Evolutionary conservation across 2,329 filamentous ascomycete species (phyloP).

Genomic region (Aspergillus sp.): DNA sequence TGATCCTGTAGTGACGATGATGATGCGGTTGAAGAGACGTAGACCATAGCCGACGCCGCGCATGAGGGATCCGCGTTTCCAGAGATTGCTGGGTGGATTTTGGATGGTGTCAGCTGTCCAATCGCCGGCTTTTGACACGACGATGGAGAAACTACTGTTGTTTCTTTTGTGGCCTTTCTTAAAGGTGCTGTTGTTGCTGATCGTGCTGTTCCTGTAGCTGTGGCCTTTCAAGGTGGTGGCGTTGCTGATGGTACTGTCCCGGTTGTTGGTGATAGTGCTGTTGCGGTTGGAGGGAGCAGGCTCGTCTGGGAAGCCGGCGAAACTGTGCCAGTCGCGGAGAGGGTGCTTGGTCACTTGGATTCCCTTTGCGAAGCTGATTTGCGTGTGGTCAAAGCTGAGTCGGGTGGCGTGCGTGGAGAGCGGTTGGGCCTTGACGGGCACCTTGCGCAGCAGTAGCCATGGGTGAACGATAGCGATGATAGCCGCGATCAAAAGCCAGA

Average conservation of each 20-base stretch:
- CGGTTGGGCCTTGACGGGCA: conserved; percentile 59
- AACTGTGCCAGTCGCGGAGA: conserved; percentile 68
- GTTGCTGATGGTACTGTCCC: too few species aligned
- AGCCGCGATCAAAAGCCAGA: conserved; percentile 66
- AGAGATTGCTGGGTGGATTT: conserved; percentile 57
- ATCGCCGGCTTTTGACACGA: conserved; percentile 70
- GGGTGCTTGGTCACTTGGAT: conserved; percentile 60
- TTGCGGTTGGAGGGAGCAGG: conserved; percentile 14
- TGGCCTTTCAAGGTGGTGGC: too few species aligned
- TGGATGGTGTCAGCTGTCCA: conserved; percentile 65
- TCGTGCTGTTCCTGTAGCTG: too few species aligned
- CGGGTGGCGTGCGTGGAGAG: conserved; percentile 70
- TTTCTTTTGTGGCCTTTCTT: too few species aligned
- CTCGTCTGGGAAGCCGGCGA: conserved; percentile 65
- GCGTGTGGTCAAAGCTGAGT: conserved; percentile 63
- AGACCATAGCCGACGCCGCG: conserved; percentile 65
- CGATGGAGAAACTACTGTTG: conserved; percentile 57
- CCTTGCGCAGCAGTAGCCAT: conserved; percentile 67
- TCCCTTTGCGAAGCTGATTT: conserved; percentile 53
- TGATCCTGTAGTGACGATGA: conserved; percentile 67
- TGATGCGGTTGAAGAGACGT: conserved; percentile 59
- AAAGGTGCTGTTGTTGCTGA: too few species aligned
- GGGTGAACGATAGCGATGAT: conserved; percentile 65
- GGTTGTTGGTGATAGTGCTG: too few species aligned
- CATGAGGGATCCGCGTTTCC: conserved; percentile 63